Conservation (phyloP, 2,329 filamentous ascomycete species). For the Diaporthe sp. region DNA sequence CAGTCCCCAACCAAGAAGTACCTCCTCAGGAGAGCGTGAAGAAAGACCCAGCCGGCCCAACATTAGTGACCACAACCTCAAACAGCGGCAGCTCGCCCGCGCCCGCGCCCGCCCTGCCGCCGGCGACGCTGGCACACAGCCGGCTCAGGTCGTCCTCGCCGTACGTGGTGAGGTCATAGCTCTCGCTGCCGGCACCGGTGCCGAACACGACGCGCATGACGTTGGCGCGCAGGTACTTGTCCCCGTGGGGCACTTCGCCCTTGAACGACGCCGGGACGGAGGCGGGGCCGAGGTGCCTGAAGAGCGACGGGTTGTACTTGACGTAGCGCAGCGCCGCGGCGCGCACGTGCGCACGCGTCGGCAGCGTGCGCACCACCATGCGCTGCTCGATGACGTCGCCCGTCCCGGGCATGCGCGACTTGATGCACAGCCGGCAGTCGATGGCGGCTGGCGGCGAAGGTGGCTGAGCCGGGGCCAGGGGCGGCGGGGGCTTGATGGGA, state of each 20-base stretch:
- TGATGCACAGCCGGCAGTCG: slow-evolving; percentile 34
- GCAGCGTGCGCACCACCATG: slow-evolving; percentile 24
- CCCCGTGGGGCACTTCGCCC: background rate
- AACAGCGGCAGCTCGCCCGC: slow-evolving; percentile 25
- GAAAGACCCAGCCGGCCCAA: background rate
- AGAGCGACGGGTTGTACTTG: background rate
- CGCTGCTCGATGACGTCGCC: slow-evolving; percentile 20
- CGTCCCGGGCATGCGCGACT: background rate
- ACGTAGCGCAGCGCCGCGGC: slow-evolving; percentile 29
- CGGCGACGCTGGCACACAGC: slow-evolving; percentile 15
- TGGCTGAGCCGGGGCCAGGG: background rate
- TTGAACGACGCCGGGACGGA: background rate
- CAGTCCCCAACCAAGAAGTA: background rate
- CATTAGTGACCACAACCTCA: slow-evolving; percentile 25
- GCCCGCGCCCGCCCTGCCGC: background rate
- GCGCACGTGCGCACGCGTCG: slow-evolving; percentile 30
- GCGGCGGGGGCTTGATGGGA: background rate
- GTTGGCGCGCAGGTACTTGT: slow-evolving; percentile 4
- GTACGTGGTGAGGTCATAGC: slow-evolving; percentile 31
- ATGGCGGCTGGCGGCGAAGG: background rate
- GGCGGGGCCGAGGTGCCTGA: slow-evolving; percentile 3
- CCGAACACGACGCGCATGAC: slow-evolving; percentile 29
- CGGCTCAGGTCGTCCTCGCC: slow-evolving; percentile 29
- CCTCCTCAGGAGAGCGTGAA: slow-evolving; percentile 11
- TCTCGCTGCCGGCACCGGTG: background rate